Percentiles rank a stretch among this genome's conserved stretches.
phyloP scores from a whole-genome alignment of 805 yeast genomes.

The Osmozyma mogii region DNA sequence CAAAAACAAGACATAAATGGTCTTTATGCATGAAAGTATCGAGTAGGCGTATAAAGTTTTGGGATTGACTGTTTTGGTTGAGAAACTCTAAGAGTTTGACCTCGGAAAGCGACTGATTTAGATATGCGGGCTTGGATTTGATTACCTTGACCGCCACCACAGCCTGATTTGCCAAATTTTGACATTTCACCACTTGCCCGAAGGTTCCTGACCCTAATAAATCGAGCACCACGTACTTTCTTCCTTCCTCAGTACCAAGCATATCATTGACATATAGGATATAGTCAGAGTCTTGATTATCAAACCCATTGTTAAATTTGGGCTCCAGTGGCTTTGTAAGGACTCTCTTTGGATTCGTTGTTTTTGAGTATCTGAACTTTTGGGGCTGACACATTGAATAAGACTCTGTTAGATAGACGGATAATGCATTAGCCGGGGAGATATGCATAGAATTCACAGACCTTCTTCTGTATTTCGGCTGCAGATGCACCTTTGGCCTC shows the following conservation, averaged over 20 bases:
- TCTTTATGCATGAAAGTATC: slow-evolving; percentile 90
- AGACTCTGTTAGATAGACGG: slow-evolving; percentile 69
- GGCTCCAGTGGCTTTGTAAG: slow-evolving; percentile 90
- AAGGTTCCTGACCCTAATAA: slow-evolving; percentile 94
- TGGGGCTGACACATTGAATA: slow-evolving; percentile 77
- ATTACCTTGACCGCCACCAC: slow-evolving; percentile 92
- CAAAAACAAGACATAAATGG: slow-evolving; percentile 90
- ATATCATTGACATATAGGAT: slow-evolving; percentile 92
- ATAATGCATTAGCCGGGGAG: slow-evolving; percentile 76
- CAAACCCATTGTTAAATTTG: slow-evolving; percentile 70
- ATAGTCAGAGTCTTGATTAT: slow-evolving; percentile 84
- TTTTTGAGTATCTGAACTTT: slow-evolving; percentile 67
- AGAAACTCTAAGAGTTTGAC: slow-evolving; percentile 78
- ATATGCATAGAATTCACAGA: slow-evolving; percentile 55
- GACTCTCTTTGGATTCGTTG: slow-evolving; percentile 86
- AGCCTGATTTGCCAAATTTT: slow-evolving; percentile 68
- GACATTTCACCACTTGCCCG: slow-evolving; percentile 97
- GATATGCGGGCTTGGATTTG: slow-evolving; percentile 82
- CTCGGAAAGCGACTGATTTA: slow-evolving; percentile 88
- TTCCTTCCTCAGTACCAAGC: slow-evolving; percentile 75
- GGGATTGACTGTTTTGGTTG: slow-evolving; percentile 58
- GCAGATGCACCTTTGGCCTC: slow-evolving; percentile 50
- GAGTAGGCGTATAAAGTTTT: slow-evolving; percentile 66
- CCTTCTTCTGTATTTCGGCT: slow-evolving; percentile 65
- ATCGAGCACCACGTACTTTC: slow-evolving; percentile 83